phyloP scores from a whole-genome alignment of 2,329 filamentous ascomycete genomes.

The Phialophora verrucosa region DNA sequence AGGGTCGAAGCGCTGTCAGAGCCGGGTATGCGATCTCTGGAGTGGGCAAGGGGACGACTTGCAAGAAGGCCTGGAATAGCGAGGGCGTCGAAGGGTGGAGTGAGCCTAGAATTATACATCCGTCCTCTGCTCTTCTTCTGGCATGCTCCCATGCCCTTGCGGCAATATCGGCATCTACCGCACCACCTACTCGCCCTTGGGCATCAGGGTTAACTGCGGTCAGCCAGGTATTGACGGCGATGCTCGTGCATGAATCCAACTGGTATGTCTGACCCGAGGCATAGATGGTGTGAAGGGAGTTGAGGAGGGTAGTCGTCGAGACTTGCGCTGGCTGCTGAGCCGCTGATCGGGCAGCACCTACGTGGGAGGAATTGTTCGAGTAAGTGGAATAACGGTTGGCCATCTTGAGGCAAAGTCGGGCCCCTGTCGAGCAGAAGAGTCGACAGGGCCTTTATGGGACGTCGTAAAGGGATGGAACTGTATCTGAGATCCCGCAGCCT shows the following conservation, averaged over 20 bases:
- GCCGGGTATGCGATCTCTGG: slow-evolving; percentile 78
- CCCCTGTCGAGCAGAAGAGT: slow-evolving; percentile 32
- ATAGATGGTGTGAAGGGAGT: slow-evolving; percentile 89
- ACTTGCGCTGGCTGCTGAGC: slow-evolving; percentile 77
- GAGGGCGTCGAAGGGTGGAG: slow-evolving; percentile 89
- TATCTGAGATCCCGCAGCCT: neutral
- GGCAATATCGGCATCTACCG: slow-evolving; percentile 78
- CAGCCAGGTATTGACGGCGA: slow-evolving; percentile 95
- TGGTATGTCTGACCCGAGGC: slow-evolving; percentile 79
- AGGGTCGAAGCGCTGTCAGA: slow-evolving; percentile 80
- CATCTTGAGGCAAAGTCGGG: slow-evolving; percentile 48
- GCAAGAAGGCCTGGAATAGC: slow-evolving; percentile 78
- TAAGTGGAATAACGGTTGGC: slow-evolving; percentile 67
- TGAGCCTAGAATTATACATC: slow-evolving; percentile 86
- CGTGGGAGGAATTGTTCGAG: slow-evolving; percentile 65
- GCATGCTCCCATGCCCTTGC: slow-evolving; percentile 95
- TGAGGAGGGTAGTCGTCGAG: slow-evolving; percentile 90
- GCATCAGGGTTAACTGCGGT: slow-evolving; percentile 74
- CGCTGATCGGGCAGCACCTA: slow-evolving; percentile 60
- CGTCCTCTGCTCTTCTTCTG: slow-evolving; percentile 89
- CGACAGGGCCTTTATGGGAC: slow-evolving; percentile 32
- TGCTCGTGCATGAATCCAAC: slow-evolving; percentile 85
- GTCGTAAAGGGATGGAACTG: neutral
- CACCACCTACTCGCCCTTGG: slow-evolving; percentile 73
- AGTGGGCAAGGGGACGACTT: slow-evolving; percentile 77